phyloP scores from a whole-genome alignment of 2,329 filamentous ascomycete genomes.

The Decorospora gaudefroyi region DNA sequence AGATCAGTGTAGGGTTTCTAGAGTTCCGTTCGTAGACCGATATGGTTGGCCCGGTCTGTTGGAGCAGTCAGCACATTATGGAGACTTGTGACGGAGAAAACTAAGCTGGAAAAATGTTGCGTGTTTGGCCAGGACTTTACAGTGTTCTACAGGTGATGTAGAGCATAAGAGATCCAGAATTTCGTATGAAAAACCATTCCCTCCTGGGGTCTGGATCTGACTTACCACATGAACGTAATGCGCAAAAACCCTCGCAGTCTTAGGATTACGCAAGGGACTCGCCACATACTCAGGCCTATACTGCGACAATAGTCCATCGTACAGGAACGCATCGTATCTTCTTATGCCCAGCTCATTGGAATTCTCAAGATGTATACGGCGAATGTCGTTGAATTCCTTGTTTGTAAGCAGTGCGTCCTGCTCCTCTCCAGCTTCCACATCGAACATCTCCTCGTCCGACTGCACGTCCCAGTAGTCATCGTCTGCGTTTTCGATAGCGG shows the following conservation, averaged over 20 bases:
- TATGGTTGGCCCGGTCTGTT: conserved; percentile 75
- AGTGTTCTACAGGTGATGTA: no score
- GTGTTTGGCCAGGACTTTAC: no score
- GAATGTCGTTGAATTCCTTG: conserved; percentile 46
- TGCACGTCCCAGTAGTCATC: conserved; percentile 57
- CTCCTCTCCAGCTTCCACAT: conserved; percentile 25
- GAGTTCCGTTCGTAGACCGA: conserved; percentile 86
- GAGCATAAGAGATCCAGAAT: background rate
- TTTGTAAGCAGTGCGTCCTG: conserved; percentile 32
- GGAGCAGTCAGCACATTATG: conserved; percentile 9
- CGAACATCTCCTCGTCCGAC: conserved; percentile 53
- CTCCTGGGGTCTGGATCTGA: background rate
- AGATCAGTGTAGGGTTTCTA: conserved; percentile 69
- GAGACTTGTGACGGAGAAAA: background rate
- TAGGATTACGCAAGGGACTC: conserved; percentile 75
- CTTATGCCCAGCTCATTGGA: conserved; percentile 46
- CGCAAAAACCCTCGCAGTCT: conserved; percentile 81
- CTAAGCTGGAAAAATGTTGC: no score
- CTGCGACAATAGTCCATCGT: conserved; percentile 51
- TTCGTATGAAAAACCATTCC: background rate
- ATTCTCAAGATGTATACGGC: conserved; percentile 44
- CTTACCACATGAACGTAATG: conserved; percentile 79
- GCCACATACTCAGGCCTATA: conserved; percentile 55
- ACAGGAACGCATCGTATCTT: conserved; percentile 54
- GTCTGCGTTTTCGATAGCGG: conserved; percentile 52